Evolutionary conservation across 73 alveolate genomes (phyloP).

Genomic region (Stentor roeselii): DNA sequence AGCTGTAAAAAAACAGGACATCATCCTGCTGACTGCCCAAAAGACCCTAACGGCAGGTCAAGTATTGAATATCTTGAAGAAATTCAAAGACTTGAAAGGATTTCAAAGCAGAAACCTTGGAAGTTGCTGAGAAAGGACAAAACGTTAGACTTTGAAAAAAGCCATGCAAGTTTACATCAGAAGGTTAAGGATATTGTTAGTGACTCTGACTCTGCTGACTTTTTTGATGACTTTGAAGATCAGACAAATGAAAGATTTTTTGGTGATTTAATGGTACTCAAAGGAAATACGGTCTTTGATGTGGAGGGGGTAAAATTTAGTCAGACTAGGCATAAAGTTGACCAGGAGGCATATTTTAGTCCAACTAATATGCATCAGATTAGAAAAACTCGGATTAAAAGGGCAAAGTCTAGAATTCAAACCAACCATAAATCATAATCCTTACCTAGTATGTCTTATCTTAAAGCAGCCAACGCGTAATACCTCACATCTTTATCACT

Average conservation of each 20-base stretch:
- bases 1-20: conserved; percentile 71
- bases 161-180: neutral
- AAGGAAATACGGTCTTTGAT: neutral
- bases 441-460: too few species aligned
- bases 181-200: neutral
- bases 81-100: conserved; percentile 34
- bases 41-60: conserved; percentile 64
- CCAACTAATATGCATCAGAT: too few species aligned
- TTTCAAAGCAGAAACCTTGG: neutral
- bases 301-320: neutral
- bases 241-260: neutral
- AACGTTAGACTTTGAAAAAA: neutral
- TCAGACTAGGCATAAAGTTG: neutral
- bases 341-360: too few species aligned
- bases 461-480: too few species aligned
- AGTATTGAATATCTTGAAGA: conserved; percentile 40
- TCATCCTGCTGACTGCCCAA: conserved; percentile 36
- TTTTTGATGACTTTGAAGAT: neutral
- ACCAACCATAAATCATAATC: too few species aligned
- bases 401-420: too few species aligned
- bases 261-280: neutral
- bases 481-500: too few species aligned
- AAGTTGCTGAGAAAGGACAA: too few species aligned
- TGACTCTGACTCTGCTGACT: neutral
- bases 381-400: too few species aligned